These are phyloP conservation scores for Teratosphaeriaceae sp. DNA, from an alignment of 2,329 filamentous ascomycete species.

Conservation along the genomic window DNA sequence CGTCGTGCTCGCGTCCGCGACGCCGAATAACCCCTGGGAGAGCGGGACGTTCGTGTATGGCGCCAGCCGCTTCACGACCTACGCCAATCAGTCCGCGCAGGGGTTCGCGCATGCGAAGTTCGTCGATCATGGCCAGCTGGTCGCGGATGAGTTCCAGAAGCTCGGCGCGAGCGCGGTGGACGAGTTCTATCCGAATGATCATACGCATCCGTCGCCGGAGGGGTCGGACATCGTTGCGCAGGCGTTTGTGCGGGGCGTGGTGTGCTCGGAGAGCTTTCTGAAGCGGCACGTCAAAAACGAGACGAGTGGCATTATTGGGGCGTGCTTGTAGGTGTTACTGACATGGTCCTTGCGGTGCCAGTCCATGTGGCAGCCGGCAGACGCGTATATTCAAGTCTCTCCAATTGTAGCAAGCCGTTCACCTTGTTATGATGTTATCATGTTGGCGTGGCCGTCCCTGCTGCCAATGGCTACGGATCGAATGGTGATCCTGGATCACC, in stretches of 20 bases:
- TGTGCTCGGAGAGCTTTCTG: conserved; percentile 33
- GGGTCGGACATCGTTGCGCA: conserved; percentile 52
- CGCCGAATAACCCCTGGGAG: conserved; percentile 59
- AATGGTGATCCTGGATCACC: too few species aligned
- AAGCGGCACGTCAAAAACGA: too few species aligned
- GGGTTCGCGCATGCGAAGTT: conserved; percentile 44
- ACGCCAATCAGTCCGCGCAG: conserved; percentile 45
- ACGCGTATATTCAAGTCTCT: too few species aligned
- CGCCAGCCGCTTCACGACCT: conserved; percentile 50
- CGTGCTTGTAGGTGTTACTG: too few species aligned
- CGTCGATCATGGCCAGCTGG: conserved; percentile 56
- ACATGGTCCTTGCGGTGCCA: too few species aligned
- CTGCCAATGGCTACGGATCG: too few species aligned
- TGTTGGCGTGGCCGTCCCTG: too few species aligned
- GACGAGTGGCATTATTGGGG: too few species aligned
- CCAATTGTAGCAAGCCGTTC: too few species aligned
- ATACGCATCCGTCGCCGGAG: conserved; percentile 54
- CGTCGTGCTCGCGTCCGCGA: conserved; percentile 53
- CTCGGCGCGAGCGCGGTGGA: conserved; percentile 47
- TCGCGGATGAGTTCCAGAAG: conserved; percentile 46
- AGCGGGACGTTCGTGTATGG: conserved; percentile 45
- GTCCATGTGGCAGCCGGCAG: too few species aligned
- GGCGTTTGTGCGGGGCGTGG: conserved; percentile 42
- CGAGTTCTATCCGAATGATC: conserved; percentile 51
- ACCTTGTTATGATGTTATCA: too few species aligned